Percentiles rank a stretch among this genome's conserved stretches.
Conservation (phyloP, 1,284 basidiomycete species). For the Hemileia vastatrix region DNA sequence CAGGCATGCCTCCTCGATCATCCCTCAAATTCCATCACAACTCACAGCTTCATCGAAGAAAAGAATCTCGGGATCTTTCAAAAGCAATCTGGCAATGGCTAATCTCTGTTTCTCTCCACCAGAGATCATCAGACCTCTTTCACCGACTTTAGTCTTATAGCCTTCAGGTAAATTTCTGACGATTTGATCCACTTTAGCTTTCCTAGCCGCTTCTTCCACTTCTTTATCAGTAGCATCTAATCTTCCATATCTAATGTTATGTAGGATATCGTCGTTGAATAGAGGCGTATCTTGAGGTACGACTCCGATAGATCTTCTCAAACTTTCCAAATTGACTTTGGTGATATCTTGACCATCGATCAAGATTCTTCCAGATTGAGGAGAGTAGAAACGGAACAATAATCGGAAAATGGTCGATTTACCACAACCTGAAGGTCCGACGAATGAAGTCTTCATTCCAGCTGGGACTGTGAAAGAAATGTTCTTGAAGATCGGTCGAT, state of each 20-base stretch:
- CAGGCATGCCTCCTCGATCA: not conserved
- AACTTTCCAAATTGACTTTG: conserved; percentile 60
- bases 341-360: conserved; percentile 80
- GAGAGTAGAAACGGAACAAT: conserved; percentile 92
- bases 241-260: conserved; percentile 90
- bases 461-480: conserved; percentile 88
- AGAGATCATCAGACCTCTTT: conserved; percentile 92
- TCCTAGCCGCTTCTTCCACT: conserved; percentile 67
- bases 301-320: conserved; percentile 72
- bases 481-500: conserved; percentile 78
- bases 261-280: conserved; percentile 88
- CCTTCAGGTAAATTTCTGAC: conserved; percentile 71
- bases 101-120: conserved; percentile 96
- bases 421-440: conserved; percentile 91
- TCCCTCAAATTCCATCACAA: conserved; percentile 37
- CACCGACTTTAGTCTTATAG: conserved; percentile 84
- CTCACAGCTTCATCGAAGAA: conserved; percentile 96
- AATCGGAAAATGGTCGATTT: conserved; percentile 94
- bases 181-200: conserved; percentile 78
- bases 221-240: conserved; percentile 78
- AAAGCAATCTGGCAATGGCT: conserved; percentile 79
- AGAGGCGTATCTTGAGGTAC: conserved; percentile 97
- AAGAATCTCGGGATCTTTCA: conserved; percentile 88
- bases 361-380: conserved; percentile 64
- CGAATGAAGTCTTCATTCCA: conserved; percentile 89